These are phyloP conservation scores for Neostapfia colusana DNA, from an alignment of 176 grass and related monocot species.

Conservation along the genomic window DNA sequence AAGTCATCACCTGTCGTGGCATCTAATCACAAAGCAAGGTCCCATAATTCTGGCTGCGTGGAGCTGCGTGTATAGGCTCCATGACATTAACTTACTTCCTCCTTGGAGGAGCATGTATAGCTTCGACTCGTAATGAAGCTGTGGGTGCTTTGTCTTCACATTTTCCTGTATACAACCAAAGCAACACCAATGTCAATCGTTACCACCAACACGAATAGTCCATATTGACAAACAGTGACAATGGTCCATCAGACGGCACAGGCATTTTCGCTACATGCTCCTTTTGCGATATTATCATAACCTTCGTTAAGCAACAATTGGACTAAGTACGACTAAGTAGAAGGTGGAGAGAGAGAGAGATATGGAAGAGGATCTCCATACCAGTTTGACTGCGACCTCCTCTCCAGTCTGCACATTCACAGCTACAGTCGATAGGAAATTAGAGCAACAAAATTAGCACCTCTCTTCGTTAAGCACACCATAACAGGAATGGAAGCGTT, in stretches of 20 bases:
- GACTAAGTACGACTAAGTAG: too few relatives aligned
- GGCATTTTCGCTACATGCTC: constrained; percentile 2
- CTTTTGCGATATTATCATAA: neutral
- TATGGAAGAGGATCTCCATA: constrained; percentile 36
- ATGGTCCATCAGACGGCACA: neutral
- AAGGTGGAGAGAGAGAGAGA: too few relatives aligned
- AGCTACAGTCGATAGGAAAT: constrained; percentile 29
- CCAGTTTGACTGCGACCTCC: constrained; percentile 76
- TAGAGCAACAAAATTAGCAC: constrained; percentile 21
- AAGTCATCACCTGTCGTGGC: neutral
- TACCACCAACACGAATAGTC: neutral
- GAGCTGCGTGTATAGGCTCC: constrained; percentile 7
- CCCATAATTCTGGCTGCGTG: constrained; percentile 1
- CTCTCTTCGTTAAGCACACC: neutral
- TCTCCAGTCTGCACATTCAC: constrained; percentile 78
- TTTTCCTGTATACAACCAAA: constrained; percentile 54
- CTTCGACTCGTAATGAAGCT: constrained; percentile 84
- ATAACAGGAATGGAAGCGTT: neutral
- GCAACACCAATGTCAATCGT: neutral
- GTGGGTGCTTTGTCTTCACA: constrained; percentile 78
- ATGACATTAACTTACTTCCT: constrained; percentile 64
- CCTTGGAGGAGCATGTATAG: constrained; percentile 72
- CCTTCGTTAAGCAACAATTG: neutral
- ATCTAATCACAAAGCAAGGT: constrained; percentile 1
- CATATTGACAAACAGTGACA: neutral